Conservation (phyloP, 164 flowering plant genomes). For the Nymphaea thermarum region DNA sequence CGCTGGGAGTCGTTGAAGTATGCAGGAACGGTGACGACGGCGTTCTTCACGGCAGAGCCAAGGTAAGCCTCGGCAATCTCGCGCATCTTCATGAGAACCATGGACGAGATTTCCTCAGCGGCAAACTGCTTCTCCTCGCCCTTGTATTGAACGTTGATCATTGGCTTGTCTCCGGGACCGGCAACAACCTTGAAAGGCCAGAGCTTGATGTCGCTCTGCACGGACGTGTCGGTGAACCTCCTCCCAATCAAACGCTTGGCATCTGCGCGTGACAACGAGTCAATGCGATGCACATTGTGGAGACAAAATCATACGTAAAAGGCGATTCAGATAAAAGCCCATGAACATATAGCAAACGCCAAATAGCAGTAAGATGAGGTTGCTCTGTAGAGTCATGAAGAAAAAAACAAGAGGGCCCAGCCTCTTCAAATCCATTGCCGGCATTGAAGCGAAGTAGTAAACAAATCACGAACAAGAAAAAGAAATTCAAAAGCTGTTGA, state of each 20-base stretch:
- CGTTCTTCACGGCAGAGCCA: conserved; percentile 43
- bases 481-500: no score
- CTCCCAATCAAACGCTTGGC: conserved; percentile 44
- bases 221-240: conserved; percentile 23
- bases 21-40: conserved; percentile 67
- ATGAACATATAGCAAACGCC: no score
- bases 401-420: no score
- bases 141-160: conserved; percentile 15
- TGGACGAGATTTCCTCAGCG: conserved; percentile 60
- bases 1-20: conserved; percentile 71
- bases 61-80: conserved; percentile 63
- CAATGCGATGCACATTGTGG: background rate
- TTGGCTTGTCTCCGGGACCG: conserved; percentile 27
- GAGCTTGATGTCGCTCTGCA: conserved; percentile 27
- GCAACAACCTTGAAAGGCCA: conserved; percentile 30
- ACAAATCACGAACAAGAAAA: no score
- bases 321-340: no score
- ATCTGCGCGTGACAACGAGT: conserved; percentile 12
- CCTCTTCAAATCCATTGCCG: no score
- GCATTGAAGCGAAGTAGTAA: no score
- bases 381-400: no score
- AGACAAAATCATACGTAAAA: background rate
- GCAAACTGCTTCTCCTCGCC: conserved; percentile 52
- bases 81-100: conserved; percentile 56
- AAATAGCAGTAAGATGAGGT: no score